Evolutionary conservation across 2,329 filamentous ascomycete genomes (phyloP).

Genomic region (Neoarthrinium moseri): DNA sequence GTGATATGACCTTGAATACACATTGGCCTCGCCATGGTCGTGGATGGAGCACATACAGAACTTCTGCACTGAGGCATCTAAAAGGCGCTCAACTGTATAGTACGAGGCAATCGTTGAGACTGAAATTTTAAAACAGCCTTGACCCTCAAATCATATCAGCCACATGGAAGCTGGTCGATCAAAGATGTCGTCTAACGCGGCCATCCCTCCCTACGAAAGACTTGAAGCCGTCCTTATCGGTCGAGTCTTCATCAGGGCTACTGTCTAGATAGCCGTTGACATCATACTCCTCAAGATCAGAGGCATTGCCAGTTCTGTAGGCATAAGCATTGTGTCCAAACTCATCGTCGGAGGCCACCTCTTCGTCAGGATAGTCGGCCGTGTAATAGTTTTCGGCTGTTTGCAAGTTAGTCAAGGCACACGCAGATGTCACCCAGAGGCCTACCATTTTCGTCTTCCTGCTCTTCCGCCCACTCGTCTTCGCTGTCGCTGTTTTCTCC

Average conservation of each 20-base stretch:
- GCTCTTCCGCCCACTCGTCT: conserved; percentile 54
- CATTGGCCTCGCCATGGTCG: background rate
- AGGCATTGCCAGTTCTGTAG: conserved; percentile 52
- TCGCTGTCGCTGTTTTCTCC: conserved; percentile 62
- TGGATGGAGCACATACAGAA: background rate
- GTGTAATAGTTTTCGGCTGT: conserved; percentile 75
- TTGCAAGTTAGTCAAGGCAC: conserved; percentile 9
- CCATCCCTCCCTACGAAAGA: conserved; percentile 38
- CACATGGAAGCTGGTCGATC: too few species aligned
- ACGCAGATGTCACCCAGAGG: background rate
- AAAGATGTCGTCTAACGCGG: conserved; percentile 26
- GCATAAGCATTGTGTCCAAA: conserved; percentile 55
- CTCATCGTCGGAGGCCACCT: conserved; percentile 71
- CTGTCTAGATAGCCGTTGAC: conserved; percentile 35
- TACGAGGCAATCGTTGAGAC: too few species aligned
- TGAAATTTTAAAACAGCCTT: too few species aligned
- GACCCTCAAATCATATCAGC: too few species aligned
- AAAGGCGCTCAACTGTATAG: too few species aligned
- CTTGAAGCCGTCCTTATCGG: conserved; percentile 19
- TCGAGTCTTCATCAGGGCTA: conserved; percentile 27
- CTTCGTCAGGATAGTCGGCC: conserved; percentile 79
- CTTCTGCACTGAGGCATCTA: too few species aligned
- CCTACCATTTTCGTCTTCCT: conserved; percentile 66
- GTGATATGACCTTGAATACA: background rate
- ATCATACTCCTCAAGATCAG: conserved; percentile 55